Base-by-base conservation (phyloP, 495 filamentous ascomycete species). In the Chaetomidium leptoderma region DNA sequence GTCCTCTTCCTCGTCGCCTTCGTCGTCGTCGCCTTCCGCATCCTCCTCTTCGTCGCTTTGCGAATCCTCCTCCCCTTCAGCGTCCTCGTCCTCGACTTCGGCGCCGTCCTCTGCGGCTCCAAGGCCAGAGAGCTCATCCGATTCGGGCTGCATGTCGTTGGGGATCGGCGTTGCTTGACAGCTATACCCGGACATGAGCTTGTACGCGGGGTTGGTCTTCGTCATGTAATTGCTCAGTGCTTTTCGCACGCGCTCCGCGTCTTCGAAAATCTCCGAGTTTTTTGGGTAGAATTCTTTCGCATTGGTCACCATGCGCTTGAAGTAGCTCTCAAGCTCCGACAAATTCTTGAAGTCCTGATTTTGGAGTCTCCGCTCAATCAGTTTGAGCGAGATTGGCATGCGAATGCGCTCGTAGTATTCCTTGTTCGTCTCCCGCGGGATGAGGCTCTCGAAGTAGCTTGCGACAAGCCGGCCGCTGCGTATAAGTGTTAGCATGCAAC, bases 271-370 rank as follows among this genome's bases (percentile, higher is more conserved):
- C 36, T 82, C 71, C 2, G 86, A 85, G 21, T 73, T 75, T 64
- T 81, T 84, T 48, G 82, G 76, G 63, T 89, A 89, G 70, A 77
- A 88, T 23, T 83, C 78, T 64, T 90, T 91, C 6, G 87, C 86
- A 66, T 91, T 91, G 36, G 77, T 78, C 55, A 91, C 82, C 75
- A 91, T 82, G 40, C 86, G 86, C 72, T 90, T 90, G 62, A 89
- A 78, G 63, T 88, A 87, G 63, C 83, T 82, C 65, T 91, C 88
- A 7, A 91, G 65, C 27, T 77, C 72, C 23, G 86, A 78, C 39
- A 91, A 70, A 33, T 72, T 82, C 11, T 75, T 63, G 67, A 90
- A 95, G 55, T 83, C 79, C 36, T 79, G 71, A 21, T 78, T 75
- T 24, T 80, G 72, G 32, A 92, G 75, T 69, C 87, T 89, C n/a